Base-by-base conservation (phyloP, 106 monocot species). In the Vanilla planifolia region DNA sequence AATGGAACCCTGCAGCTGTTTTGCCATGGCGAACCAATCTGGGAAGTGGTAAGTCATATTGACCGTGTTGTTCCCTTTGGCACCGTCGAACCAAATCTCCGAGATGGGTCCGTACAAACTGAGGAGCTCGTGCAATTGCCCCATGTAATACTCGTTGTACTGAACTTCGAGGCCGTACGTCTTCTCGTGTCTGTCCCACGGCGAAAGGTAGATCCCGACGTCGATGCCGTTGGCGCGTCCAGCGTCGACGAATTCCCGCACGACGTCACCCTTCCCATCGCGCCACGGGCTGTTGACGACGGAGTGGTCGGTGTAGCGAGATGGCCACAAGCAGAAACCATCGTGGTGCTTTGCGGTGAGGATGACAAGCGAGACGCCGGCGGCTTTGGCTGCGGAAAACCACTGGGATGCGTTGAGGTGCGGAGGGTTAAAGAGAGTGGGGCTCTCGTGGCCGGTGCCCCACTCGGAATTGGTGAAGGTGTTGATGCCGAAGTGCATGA, bases 1-100 rank as follows among this genome's bases (percentile, higher is more conserved):
- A 60, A 93, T 89, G n/a, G 64, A 74, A 17, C 46, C 27, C 30
- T 93, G 93, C 65, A 85, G 45, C 70, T 85, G 59, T 75, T 85
- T 89, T 51, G 74, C 72, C 59, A 67, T 72, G 15, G 70, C 48
- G 51, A 93, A 85, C 93, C 93, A 93, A 26, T 85, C 82, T 30
- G 33, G 6, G 66, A 89, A 93, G 64, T 89, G 64, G 68, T 93
- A 93, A 2, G 64, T 93, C 93, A 93, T 93, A 66, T 82, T 82
- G 35, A 61, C 79, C 1, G 85, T 82, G 32, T 85, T 89, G 56
- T 56, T 57, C 11, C 82, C 85, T 33, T 93, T 93, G 1, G 93
- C 93, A n/a, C 93, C 93, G 36, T 93, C 93, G 51, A 93, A 93
- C 93, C 93, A 93, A 33, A 93, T 80, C 69, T 93, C 93, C 42